Base-by-base conservation (phyloP, 495 filamentous ascomycete genomes). In the Cercophora newfieldiana region DNA sequence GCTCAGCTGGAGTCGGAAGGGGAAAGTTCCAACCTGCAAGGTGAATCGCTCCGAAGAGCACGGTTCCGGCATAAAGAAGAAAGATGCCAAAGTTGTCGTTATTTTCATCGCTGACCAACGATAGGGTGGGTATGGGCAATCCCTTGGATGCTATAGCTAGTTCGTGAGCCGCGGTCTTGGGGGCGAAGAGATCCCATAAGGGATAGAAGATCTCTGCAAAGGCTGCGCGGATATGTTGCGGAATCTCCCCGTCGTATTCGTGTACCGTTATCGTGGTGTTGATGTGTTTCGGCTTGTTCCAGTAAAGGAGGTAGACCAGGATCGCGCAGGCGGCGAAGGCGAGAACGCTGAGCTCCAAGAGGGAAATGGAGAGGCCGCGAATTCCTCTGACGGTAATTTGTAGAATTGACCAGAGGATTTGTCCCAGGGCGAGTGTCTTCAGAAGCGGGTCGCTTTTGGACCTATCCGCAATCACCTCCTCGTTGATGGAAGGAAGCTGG, bases 391-490 rank as follows among this genome's bases (percentile, higher is more conserved):
- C 50, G 1, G 28, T 25, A n/a, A 57, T 47, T 29, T 56, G 50
- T 19, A 48, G 18, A 5, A 64, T 47, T 1, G 61, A 56, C 48
- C 49, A 64, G 14, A 57, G 8, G 51, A 64, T 57, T 21, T 64
- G 61, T 10, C 14, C 25, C 18, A 64, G 12, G 50, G 61, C 61
- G 50, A 64, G 31, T 21, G 51, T 21, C 25, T 64, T 64, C 2
- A 64, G 30, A 7, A 54, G 4, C 18, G 61, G 28, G 31, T 64
- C 61, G 50, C 18, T 54, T 25, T 64, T 64, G n/a, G 50, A 64
- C 24, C 25, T 30, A 19, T 64, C 61, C 5, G 3, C 14, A 6
- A 64, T 26, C 24, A 56, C 61, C 8, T 57, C 51, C 22, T 47
- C 29, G n/a, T n/a, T 57, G 2, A 64, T 28, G 26, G 3, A 8